Conservation (phyloP, 352 stramenopile species). For the Peronospora belbahrii region DNA sequence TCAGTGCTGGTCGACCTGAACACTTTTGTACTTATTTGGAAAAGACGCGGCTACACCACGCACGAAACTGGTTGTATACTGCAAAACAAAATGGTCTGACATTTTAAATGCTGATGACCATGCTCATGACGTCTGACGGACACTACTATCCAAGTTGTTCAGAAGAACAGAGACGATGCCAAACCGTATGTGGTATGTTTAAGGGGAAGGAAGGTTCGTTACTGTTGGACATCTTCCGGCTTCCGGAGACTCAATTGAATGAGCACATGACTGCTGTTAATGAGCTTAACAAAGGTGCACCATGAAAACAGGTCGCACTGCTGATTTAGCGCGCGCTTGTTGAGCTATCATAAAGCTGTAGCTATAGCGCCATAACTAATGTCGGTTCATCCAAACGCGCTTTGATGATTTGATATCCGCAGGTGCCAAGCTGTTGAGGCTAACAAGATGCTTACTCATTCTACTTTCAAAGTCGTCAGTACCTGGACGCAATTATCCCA, state of each 20-base stretch:
- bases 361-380: not conserved
- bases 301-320: slow-evolving; percentile 71
- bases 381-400: no score
- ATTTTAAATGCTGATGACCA: slow-evolving; percentile 68
- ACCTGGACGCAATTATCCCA: no score
- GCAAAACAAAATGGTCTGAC: slow-evolving; percentile 36
- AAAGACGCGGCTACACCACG: slow-evolving; percentile 21
- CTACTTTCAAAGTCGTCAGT: no score
- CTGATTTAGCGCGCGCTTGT: slow-evolving; percentile 46
- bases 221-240: slow-evolving; percentile 29
- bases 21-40: slow-evolving; percentile 41
- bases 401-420: no score
- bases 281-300: slow-evolving; percentile 54
- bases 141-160: slow-evolving; percentile 41
- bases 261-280: slow-evolving; percentile 32
- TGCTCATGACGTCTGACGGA: slow-evolving; percentile 40
- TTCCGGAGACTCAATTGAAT: slow-evolving; percentile 28
- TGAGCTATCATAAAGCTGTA: slow-evolving; percentile 11
- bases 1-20: slow-evolving; percentile 51
- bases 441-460: no score
- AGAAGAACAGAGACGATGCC: slow-evolving; percentile 19
- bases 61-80: slow-evolving; percentile 30
- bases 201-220: slow-evolving; percentile 30
- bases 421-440: no score
- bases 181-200: slow-evolving; percentile 36